Evolutionary conservation across 202 grass and related monocot species (phyloP), one percentile per base, ranked within the genome.

Genomic region (Zoysia matrella): DNA sequence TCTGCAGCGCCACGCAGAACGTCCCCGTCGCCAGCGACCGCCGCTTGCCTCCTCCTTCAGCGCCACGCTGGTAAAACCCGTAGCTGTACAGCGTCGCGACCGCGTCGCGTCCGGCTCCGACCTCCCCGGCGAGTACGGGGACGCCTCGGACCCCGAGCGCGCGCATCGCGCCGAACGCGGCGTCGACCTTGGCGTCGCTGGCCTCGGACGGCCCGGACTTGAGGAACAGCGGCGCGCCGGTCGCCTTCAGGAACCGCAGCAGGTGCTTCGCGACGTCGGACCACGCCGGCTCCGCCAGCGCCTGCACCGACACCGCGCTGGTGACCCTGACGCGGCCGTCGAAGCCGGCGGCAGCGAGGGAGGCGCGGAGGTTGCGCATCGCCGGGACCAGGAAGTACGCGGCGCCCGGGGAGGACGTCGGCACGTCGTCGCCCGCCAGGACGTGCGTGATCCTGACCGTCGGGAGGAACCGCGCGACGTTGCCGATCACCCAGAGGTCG

Each of bases 1-100:
- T 95, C 79, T 92, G 71, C 18, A 95, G 84, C 15, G 95, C 95
- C 50, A 98, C 90, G 78, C 92, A 98, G 86, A 98, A 98, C 64
- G 73, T 76, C 60, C 93, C 93, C 47, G 94, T 60, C 84, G 80
- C 88, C 50, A 90, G 80, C 45, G 88, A 79, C 80, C 88, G 75
- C 69, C 88, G 40, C 55, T 3, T 11, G 22, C 22, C 22, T 30
- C 22, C 22, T 8, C 41, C 72, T 9, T 60, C 54, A 3, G 8
- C 4, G 16, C 62, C 62, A 12, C 65, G 11, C 47, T 15, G 47
- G 5, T 1, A 3, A 4, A 75, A 45, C 18, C 77, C 4, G 53
- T 89, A 86, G 58, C 83, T 61, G 48, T 82, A 57, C 74, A 83
- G 78, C 72, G 75, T 56, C 8, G 69, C 46, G 1, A 16, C 62